phyloP scores from a whole-genome alignment of 768 basidiomycete genomes.

The Rhodosporidiobolus odoratus region DNA sequence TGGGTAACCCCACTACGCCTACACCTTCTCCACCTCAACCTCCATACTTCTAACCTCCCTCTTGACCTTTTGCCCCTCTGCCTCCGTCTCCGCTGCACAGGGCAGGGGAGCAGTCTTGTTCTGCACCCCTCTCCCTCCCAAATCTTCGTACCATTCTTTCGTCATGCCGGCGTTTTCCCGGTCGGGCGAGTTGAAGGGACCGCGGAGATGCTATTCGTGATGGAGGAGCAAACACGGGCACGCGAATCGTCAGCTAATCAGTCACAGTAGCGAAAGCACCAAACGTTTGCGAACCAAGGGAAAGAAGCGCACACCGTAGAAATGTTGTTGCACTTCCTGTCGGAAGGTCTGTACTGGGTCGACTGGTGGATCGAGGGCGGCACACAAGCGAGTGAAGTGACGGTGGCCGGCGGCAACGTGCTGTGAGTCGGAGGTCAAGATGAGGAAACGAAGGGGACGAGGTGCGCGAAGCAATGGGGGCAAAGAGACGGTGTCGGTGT shows the following conservation, averaged over 20 bases:
- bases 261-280: no score
- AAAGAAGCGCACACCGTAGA: no score
- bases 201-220: slow-evolving; percentile 68
- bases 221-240: no score
- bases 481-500: not conserved
- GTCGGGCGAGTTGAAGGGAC: slow-evolving; percentile 74
- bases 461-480: not conserved
- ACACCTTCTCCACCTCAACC: not conserved
- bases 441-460: no score
- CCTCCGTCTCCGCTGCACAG: no score
- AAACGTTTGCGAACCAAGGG: no score
- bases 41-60: not conserved
- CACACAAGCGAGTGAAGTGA: slow-evolving; percentile 20
- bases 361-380: slow-evolving; percentile 35
- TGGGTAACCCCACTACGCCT: not conserved
- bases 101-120: no score
- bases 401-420: slow-evolving; percentile 15
- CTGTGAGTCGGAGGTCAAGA: not conserved
- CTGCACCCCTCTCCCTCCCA: slow-evolving; percentile 55
- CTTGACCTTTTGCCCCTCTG: not conserved
- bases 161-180: slow-evolving; percentile 69
- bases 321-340: slow-evolving; percentile 63
- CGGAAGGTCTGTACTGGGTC: slow-evolving; percentile 66
- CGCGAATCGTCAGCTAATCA: no score
- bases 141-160: slow-evolving; percentile 63